These are phyloP conservation scores for Massariosphaeria phaeospora DNA, from an alignment of 495 filamentous ascomycete genomes.

Conservation along the genomic window DNA sequence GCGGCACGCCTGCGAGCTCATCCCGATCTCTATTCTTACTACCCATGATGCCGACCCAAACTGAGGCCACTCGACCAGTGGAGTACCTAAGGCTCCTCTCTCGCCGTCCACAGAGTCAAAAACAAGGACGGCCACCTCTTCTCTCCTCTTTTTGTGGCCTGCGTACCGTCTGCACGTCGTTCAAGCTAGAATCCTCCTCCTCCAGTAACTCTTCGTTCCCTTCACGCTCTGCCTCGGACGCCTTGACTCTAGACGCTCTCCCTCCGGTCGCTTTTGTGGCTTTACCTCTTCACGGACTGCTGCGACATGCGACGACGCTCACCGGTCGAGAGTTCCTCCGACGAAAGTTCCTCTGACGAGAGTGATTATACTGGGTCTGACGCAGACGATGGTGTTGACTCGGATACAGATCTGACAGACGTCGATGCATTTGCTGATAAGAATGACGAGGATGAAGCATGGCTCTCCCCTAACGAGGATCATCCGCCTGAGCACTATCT, in stretches of 20 bases:
- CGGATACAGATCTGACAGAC: neutral
- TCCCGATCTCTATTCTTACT: conserved; percentile 6
- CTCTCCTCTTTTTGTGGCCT: neutral
- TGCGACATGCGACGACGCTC: neutral
- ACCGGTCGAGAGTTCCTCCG: neutral
- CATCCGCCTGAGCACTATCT: neutral
- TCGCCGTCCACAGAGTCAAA: conserved; percentile 1
- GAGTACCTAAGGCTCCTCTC: conserved; percentile 1
- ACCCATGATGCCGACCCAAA: conserved; percentile 2
- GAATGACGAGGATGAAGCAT: neutral
- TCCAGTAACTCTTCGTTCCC: too few relatives aligned
- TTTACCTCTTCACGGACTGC: neutral
- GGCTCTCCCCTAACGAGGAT: neutral
- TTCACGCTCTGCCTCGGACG: too few relatives aligned
- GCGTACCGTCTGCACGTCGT: too few relatives aligned
- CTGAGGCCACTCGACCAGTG: neutral
- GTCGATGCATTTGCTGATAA: neutral
- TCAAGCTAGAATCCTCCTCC: too few relatives aligned
- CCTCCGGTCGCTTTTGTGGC: too few relatives aligned
- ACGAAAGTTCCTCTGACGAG: conserved; percentile 3
- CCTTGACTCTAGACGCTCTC: too few relatives aligned
- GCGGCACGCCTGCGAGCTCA: neutral
- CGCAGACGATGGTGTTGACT: neutral
- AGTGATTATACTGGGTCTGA: conserved; percentile 2
- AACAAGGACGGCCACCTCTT: neutral